phyloP scores from a whole-genome alignment of 495 filamentous ascomycete species.

The Xylaria castorea region DNA sequence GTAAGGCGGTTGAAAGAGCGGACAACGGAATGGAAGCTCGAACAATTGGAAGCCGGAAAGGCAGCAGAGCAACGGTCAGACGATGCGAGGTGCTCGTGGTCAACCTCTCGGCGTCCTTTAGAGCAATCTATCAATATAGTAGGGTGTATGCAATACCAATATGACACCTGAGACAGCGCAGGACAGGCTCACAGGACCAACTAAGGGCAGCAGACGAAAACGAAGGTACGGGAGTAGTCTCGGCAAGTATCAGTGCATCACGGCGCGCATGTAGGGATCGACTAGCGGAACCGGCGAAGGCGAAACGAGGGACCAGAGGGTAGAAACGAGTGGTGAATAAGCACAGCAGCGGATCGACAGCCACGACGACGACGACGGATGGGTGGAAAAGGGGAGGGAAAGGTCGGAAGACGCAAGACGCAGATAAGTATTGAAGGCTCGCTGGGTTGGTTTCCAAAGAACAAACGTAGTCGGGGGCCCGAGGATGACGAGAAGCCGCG shows the following conservation, averaged over 20 bases:
- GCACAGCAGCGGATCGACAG: slow-evolving; percentile 42
- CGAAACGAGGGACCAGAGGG: slow-evolving; percentile 37
- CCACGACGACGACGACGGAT: slow-evolving; percentile 22
- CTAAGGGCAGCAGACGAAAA: slow-evolving; percentile 11
- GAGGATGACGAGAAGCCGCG: slow-evolving; percentile 20
- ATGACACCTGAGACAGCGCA: slow-evolving; percentile 20
- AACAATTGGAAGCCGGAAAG: slow-evolving; percentile 26
- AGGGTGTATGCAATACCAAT: slow-evolving; percentile 22
- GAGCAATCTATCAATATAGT: slow-evolving; percentile 27
- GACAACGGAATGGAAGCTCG: slow-evolving; percentile 15
- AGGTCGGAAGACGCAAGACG: slow-evolving; percentile 35
- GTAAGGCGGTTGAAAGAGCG: slow-evolving; percentile 17
- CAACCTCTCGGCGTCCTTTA: slow-evolving; percentile 8
- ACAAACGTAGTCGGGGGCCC: slow-evolving; percentile 20
- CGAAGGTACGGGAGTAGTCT: slow-evolving; percentile 7
- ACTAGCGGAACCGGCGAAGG: slow-evolving; percentile 28
- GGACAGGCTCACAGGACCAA: slow-evolving; percentile 15
- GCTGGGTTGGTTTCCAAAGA: slow-evolving; percentile 21
- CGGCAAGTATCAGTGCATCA: slow-evolving; percentile 30
- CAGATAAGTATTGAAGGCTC: slow-evolving; percentile 1
- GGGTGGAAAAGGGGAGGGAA: slow-evolving; percentile 44
- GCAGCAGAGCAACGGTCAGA: slow-evolving; percentile 11
- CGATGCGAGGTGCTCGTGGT: not conserved
- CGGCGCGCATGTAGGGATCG: slow-evolving; percentile 33
- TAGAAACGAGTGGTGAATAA: slow-evolving; percentile 41